These are phyloP conservation scores for Paramecium octaurelia DNA, from an alignment of 73 alveolate genomes.

Conservation along the genomic window DNA sequence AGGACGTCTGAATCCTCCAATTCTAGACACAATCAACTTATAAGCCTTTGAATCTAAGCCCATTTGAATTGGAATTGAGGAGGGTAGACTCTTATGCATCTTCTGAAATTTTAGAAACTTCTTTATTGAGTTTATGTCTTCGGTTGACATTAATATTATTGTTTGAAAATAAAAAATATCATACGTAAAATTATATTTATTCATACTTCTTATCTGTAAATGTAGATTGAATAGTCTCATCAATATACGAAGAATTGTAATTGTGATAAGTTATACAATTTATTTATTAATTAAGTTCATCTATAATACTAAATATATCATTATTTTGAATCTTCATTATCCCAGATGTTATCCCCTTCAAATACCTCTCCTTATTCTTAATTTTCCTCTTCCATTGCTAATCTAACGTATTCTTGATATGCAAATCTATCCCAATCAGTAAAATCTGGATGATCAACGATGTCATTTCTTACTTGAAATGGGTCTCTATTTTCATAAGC, in stretches of 20 bases:
- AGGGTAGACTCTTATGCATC: constrained; percentile 12
- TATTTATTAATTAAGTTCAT: neutral
- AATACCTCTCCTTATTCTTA: constrained; percentile 75
- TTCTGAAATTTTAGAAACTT: constrained; percentile 12
- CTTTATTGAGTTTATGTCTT: constrained; percentile 9
- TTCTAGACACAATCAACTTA: neutral
- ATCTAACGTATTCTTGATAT: constrained; percentile 88
- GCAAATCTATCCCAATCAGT: constrained; percentile 99
- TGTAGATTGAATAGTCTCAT: neutral
- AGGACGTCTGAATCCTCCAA: constrained; percentile 23
- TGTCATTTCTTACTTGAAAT: constrained; percentile 71
- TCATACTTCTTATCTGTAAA: neutral
- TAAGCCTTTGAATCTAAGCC: neutral
- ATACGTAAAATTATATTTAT: neutral
- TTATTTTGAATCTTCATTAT: constrained; percentile 2
- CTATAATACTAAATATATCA: neutral
- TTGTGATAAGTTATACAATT: neutral
- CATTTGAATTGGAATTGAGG: neutral
- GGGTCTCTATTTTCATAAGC: constrained; percentile 83
- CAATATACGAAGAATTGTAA: neutral
- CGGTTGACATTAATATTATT: neutral
- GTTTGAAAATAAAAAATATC: neutral
- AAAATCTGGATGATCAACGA: constrained; percentile 91
- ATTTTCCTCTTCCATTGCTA: constrained; percentile 98
- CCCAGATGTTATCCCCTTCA: constrained; percentile 51